Evolutionary conservation across 306 rosid genomes (phyloP).

Genomic region (Biancaea sappan): DNA sequence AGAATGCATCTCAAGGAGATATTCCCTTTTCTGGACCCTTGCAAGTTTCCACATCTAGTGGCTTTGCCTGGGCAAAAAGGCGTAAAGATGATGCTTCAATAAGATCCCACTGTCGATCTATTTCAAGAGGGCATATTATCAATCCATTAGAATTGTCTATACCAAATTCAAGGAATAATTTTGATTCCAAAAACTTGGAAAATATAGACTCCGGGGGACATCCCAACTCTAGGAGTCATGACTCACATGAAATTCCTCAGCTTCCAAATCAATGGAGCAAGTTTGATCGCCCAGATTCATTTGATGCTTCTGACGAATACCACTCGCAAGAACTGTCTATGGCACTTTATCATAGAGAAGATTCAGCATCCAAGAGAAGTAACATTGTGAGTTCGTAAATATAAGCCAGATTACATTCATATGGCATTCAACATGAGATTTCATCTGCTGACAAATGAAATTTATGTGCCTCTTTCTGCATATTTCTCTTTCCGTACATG

Average conservation of each 20-base stretch:
- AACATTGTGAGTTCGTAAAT: slow-evolving; percentile 61
- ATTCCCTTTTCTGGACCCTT: slow-evolving; percentile 86
- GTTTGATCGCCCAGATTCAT: slow-evolving; percentile 84
- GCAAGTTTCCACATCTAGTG: slow-evolving; percentile 89
- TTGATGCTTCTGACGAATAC: slow-evolving; percentile 87
- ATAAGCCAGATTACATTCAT: slow-evolving; percentile 20
- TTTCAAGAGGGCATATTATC: slow-evolving; percentile 68
- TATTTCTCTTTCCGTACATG: not conserved
- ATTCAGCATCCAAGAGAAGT: slow-evolving; percentile 66
- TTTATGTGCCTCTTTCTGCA: slow-evolving; percentile 26
- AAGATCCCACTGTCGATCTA: slow-evolving; percentile 68
- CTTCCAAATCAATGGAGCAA: slow-evolving; percentile 72
- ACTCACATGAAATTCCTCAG: slow-evolving; percentile 59
- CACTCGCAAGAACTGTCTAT: slow-evolving; percentile 75
- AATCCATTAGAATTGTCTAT: slow-evolving; percentile 54
- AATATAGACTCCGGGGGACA: slow-evolving; percentile 49
- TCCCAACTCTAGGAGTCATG: slow-evolving; percentile 54
- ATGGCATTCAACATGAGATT: slow-evolving; percentile 22
- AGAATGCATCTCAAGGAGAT: slow-evolving; percentile 91
- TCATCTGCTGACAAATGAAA: slow-evolving; percentile 10
- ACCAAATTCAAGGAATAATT: slow-evolving; percentile 52
- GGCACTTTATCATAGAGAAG: slow-evolving; percentile 70
- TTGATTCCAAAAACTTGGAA: slow-evolving; percentile 57
- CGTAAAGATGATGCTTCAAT: slow-evolving; percentile 62
- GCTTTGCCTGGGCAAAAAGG: slow-evolving; percentile 94